Evolutionary conservation across 306 rosid species (phyloP).

Genomic region (Pterocarpus macrocarpus): DNA sequence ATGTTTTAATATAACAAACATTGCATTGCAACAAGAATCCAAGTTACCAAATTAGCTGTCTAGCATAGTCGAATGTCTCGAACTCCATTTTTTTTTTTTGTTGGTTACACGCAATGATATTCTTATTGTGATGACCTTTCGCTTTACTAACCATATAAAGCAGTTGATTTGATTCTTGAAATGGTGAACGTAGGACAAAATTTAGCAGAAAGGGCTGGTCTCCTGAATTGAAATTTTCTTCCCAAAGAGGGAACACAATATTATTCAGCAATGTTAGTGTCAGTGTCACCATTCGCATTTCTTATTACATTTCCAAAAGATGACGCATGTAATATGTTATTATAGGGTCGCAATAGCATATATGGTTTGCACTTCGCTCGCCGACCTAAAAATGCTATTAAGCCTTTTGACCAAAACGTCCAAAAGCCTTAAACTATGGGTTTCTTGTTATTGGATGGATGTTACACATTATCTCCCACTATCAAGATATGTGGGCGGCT

Average conservation of each 20-base stretch:
- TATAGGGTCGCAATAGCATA: background rate
- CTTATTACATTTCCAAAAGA: background rate
- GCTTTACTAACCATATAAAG: background rate
- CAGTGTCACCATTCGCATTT: background rate
- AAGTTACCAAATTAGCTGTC: background rate
- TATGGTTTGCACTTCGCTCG: background rate
- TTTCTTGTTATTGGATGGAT: background rate
- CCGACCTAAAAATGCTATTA: background rate
- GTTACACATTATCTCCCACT: background rate
- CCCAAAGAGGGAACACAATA: background rate
- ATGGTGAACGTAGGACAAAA: constrained; percentile 14
- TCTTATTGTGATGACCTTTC: background rate
- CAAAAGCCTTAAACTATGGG: constrained; percentile 3
- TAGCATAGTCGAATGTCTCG: background rate
- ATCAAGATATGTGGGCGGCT: no score
- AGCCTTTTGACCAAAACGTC: background rate
- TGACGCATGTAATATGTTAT: background rate
- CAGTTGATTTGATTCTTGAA: constrained; percentile 16
- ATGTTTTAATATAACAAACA: no score
- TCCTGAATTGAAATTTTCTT: background rate
- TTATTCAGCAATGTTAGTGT: background rate
- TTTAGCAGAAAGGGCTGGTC: background rate
- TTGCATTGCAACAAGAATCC: no score
- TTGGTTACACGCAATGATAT: background rate
- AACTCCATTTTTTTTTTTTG: background rate